A percentile compares a stretch with the other conserved stretches of the same genome.
Evolutionary conservation across 1,284 basidiomycete species (phyloP).

Genomic region (Cryptococcus jaspeensis): DNA sequence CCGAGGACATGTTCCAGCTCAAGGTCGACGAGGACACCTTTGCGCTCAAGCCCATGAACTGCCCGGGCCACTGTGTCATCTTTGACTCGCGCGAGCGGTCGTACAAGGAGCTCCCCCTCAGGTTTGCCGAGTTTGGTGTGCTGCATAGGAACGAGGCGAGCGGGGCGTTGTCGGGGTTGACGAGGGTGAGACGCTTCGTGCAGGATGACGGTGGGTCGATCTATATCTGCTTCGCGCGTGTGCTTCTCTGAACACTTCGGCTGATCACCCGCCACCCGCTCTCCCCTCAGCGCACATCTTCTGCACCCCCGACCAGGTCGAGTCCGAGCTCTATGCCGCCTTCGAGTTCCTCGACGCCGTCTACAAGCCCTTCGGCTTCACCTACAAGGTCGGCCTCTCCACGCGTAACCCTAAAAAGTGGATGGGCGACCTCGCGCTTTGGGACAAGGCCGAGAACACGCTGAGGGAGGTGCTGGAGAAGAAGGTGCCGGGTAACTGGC

Average conservation of each 20-base stretch:
- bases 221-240: neutral
- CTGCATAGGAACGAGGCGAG: constrained; percentile 96
- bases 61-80: constrained; percentile 94
- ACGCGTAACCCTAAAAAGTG: constrained; percentile 91
- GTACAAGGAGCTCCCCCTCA: constrained; percentile 93
- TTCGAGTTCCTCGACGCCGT: constrained; percentile 95
- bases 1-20: constrained; percentile 95
- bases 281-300: constrained; percentile 62
- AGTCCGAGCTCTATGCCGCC: constrained; percentile 77
- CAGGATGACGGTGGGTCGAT: constrained; percentile 79
- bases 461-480: constrained; percentile 80
- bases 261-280: neutral
- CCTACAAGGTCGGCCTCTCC: constrained; percentile 93
- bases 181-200: constrained; percentile 89
- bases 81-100: constrained; percentile 92
- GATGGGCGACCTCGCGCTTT: constrained; percentile 84
- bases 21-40: constrained; percentile 94
- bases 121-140: constrained; percentile 98
- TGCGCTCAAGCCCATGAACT: constrained; percentile 98
- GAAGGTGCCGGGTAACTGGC: constrained; percentile 87
- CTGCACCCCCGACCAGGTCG: constrained; percentile 92
- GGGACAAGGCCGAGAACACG: constrained; percentile 85
- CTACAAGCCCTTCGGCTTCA: constrained; percentile 95
- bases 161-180: constrained; percentile 89
- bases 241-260: neutral